A percentile compares a stretch with the other conserved stretches of the same genome.
Evolutionary conservation across 2,329 filamentous ascomycete genomes (phyloP).

Genomic region (Reticulascus tulasneorum): DNA sequence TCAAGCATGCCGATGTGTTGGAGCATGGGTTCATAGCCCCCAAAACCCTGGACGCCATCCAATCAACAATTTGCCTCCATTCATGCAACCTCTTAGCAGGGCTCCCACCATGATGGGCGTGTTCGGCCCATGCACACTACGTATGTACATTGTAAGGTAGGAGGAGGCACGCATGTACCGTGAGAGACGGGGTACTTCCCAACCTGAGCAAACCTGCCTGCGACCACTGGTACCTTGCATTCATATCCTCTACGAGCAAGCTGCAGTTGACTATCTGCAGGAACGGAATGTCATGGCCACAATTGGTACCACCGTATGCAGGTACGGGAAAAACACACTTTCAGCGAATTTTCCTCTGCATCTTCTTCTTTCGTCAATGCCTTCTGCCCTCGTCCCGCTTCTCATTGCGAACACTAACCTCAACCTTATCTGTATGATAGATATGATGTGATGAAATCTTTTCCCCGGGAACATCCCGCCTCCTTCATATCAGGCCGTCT

Average conservation of each 20-base stretch:
- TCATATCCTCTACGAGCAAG: conserved; percentile 3
- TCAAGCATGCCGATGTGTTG: too few relatives aligned
- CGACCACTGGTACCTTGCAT: conserved; percentile 11
- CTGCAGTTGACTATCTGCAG: conserved; percentile 9
- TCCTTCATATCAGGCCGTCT: too few relatives aligned
- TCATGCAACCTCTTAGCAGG: conserved; percentile 11
- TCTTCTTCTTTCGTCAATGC: not conserved
- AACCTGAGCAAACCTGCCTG: not conserved
- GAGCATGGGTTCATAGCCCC: too few relatives aligned
- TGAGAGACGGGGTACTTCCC: conserved; percentile 4
- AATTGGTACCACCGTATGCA: conserved; percentile 10
- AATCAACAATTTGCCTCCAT: conserved; percentile 13
- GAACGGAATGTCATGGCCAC: conserved; percentile 13
- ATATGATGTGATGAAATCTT: not conserved
- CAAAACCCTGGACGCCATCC: conserved; percentile 6
- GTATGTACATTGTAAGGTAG: too few relatives aligned
- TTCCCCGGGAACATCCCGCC: too few relatives aligned
- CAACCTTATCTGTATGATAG: not conserved
- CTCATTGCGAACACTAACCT: not conserved
- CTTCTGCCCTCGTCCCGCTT: not conserved
- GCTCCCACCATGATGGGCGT: conserved; percentile 2
- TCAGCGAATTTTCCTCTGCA: not conserved
- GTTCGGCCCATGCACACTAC: not conserved
- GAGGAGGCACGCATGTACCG: conserved; percentile 5
- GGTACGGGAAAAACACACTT: conserved; percentile 8